Evolutionary conservation across 2,329 filamentous ascomycete species (phyloP), one percentile per base, ranked within the genome.

Genomic region (Anthostomella pinea): DNA sequence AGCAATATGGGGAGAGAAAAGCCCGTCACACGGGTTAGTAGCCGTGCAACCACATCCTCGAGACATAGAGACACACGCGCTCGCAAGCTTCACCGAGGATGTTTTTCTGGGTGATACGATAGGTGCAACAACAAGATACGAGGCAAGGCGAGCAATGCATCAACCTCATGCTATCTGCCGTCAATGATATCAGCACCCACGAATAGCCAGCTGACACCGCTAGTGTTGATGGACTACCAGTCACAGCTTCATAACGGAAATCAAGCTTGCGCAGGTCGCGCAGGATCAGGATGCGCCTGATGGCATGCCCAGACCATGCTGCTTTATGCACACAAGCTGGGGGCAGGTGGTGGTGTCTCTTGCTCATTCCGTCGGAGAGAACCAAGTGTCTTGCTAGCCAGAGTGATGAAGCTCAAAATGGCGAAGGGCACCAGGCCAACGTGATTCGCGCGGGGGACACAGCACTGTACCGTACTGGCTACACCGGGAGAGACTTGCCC

Each of bases 331-430:
- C 35, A 41, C 41, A 40, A 41, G 44, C 44, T 43, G 41, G 43
- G 43, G 30, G 41, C 33, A 33, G 24, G 19, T 20, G 17, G 21
- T 13, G 21, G 15, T 28, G 16, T 49, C 36, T 45, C 41, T 50
- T n/a, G n/a, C 38, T 51, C 47, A 49, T 54, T 53, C 36, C 38
- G 43, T 38, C 32, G 10, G 39, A 38, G 33, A 27, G 38, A 34
- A 38, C 43, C 39, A 35, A 33, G 38, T 52, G 49, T 57, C 49
- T 56, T 47, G 48, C 44, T 49, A 45, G 24, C 25, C 15, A 31
- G 32, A 45, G 42, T 40, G 46, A 44, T 33, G 36, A 44, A 26
- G 32, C 32, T 47, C 39, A 28, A 38, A 36, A n/a, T n/a, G 28
- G 37, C 31, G 36, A 30, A 33, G 45, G 35, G 36, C 43, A 41